Evolutionary conservation across 2,329 filamentous ascomycete genomes (phyloP).

Genomic region (Ophiocordyceps camponoti-saundersi): DNA sequence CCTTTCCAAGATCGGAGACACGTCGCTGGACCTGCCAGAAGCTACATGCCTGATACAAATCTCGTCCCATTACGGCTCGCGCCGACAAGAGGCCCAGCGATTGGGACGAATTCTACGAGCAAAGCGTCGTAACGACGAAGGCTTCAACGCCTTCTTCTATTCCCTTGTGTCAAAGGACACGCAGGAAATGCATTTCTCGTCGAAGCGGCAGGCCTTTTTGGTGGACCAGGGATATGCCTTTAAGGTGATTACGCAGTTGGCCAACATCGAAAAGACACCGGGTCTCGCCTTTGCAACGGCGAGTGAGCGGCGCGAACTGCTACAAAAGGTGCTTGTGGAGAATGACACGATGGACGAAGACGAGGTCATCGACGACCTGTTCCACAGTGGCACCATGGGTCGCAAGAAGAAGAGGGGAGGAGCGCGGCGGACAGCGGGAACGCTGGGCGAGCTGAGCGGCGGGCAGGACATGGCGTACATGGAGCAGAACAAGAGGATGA

Average conservation of each 20-base stretch:
- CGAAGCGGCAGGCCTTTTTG: constrained; percentile 89
- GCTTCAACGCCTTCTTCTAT: constrained; percentile 99
- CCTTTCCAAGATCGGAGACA: constrained; percentile 93
- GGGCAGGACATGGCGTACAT: constrained; percentile 97
- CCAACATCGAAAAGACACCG: constrained; percentile 73
- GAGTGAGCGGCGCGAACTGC: constrained; percentile 64
- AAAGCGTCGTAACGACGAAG: constrained; percentile 91
- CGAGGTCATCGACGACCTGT: constrained; percentile 33
- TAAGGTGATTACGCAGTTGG: constrained; percentile 92
- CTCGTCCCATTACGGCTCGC: constrained; percentile 91
- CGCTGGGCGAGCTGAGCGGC: constrained; percentile 69
- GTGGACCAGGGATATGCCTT: constrained; percentile 98
- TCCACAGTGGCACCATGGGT: constrained; percentile 26
- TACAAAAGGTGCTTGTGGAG: constrained; percentile 79
- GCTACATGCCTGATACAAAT: constrained; percentile 96
- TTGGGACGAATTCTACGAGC: constrained; percentile 85
- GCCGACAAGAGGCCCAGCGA: constrained; percentile 88
- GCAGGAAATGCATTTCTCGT: constrained; percentile 94
- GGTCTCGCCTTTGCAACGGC: constrained; percentile 67
- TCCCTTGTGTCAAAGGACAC: constrained; percentile 95
- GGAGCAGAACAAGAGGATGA: constrained; percentile 60
- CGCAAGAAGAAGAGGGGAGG: constrained; percentile 34
- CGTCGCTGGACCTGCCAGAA: constrained; percentile 90
- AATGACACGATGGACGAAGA: constrained; percentile 64
- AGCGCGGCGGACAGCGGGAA: constrained; percentile 67